Evolutionary conservation across 2,329 filamentous ascomycete genomes (phyloP).

Genomic region (Pleurostoma richardsiae): DNA sequence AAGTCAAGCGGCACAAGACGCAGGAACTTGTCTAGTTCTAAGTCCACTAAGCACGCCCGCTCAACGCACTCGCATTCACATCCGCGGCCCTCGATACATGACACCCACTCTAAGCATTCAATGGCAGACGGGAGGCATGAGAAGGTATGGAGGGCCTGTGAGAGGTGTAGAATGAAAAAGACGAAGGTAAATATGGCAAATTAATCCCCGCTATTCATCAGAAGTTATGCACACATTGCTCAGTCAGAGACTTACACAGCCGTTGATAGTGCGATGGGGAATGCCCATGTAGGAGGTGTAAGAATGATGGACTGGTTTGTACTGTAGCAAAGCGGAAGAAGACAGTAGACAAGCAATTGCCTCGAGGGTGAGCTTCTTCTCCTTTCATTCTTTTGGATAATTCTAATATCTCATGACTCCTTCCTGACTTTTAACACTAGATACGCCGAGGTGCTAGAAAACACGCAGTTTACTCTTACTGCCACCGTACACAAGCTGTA

Average conservation of each 20-base stretch:
- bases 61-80: slow-evolving; percentile 30
- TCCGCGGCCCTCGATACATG: slow-evolving; percentile 29
- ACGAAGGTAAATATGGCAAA: slow-evolving; percentile 46
- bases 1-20: slow-evolving; percentile 31
- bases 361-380: slow-evolving; percentile 45
- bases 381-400: background rate
- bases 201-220: background rate
- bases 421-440: slow-evolving; percentile 23
- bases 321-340: slow-evolving; percentile 60
- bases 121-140: slow-evolving; percentile 53
- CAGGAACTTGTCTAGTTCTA: slow-evolving; percentile 32
- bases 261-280: slow-evolving; percentile 55
- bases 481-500: slow-evolving; percentile 63
- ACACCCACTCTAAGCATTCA: slow-evolving; percentile 29
- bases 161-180: slow-evolving; percentile 65
- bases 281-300: slow-evolving; percentile 62
- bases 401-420: background rate
- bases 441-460: slow-evolving; percentile 61
- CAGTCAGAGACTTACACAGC: slow-evolving; percentile 7
- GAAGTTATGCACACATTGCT: background rate
- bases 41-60: slow-evolving; percentile 45
- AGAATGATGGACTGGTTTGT: slow-evolving; percentile 60
- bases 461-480: slow-evolving; percentile 60
- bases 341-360: slow-evolving; percentile 64
- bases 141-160: slow-evolving; percentile 62